These are phyloP conservation scores for Ophiostoma ips DNA, from an alignment of 2,329 filamentous ascomycete species.

Conservation along the genomic window DNA sequence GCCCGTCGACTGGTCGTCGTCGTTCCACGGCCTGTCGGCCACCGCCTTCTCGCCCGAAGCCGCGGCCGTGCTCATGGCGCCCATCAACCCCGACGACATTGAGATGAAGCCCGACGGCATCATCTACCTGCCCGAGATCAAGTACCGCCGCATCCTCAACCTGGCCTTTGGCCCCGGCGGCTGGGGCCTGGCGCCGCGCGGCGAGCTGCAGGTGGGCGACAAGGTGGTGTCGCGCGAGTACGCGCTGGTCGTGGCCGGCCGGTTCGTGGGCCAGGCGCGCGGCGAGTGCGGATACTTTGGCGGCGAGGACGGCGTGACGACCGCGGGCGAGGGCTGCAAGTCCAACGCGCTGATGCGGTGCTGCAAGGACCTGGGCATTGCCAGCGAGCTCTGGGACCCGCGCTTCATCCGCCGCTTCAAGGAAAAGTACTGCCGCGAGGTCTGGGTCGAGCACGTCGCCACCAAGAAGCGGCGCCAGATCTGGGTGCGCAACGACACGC, in stretches of 20 bases:
- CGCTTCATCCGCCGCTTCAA: conserved; percentile 76
- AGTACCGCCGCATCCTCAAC: conserved; percentile 86
- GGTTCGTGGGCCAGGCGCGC: conserved; percentile 80
- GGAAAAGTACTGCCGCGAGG: conserved; percentile 58
- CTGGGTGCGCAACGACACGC: conserved; percentile 72
- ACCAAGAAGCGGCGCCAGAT: conserved; percentile 87
- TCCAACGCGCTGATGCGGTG: conserved; percentile 96
- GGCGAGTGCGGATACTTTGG: conserved; percentile 92
- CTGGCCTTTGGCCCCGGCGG: conserved; percentile 84
- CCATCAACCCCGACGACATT: conserved; percentile 59
- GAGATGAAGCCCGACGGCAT: conserved; percentile 98
- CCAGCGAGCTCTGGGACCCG: conserved; percentile 93
- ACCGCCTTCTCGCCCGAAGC: conserved; percentile 58
- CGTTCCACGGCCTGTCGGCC: conserved; percentile 65
- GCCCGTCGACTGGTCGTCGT: conserved; percentile 62
- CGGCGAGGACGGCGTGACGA: conserved; percentile 74
- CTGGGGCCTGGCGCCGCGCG: conserved; percentile 84
- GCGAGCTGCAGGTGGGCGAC: conserved; percentile 72
- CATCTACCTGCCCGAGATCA: conserved; percentile 93
- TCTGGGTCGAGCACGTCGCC: conserved; percentile 75
- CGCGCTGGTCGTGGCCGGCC: conserved; percentile 77
- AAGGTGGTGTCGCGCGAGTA: conserved; percentile 81
- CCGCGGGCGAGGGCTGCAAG: conserved; percentile 91
- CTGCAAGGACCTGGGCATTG: conserved; percentile 94
- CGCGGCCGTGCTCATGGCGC: conserved; percentile 51